Conservation (phyloP, 805 yeast genomes). For the Maudiozyma serrabonitensis region DNA sequence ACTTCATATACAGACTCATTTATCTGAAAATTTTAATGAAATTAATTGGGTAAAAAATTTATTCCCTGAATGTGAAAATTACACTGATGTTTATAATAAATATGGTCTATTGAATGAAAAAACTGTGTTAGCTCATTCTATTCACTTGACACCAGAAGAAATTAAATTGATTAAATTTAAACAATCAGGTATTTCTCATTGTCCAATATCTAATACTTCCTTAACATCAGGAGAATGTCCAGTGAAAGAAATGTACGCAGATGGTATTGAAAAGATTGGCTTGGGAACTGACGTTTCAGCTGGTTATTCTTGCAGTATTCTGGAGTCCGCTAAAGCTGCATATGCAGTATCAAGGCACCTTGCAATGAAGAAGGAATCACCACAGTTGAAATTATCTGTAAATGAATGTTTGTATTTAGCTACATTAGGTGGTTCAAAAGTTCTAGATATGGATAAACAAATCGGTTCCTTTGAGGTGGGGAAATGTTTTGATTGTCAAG, state of each 20-base stretch:
- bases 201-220: slow-evolving; percentile 86
- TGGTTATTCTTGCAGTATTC: slow-evolving; percentile 58
- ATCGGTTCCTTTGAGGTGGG: slow-evolving; percentile 72
- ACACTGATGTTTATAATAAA: slow-evolving; percentile 69
- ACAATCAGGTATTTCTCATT: slow-evolving; percentile 73
- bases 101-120: slow-evolving; percentile 48
- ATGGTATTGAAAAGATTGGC: slow-evolving; percentile 57
- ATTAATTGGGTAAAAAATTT: slow-evolving; percentile 59
- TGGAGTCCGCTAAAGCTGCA: slow-evolving; percentile 61
- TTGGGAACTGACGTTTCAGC: slow-evolving; percentile 78
- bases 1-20: slow-evolving; percentile 79
- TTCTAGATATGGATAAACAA: slow-evolving; percentile 44
- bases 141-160: slow-evolving; percentile 64
- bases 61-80: slow-evolving; percentile 61
- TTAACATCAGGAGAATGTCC: slow-evolving; percentile 88
- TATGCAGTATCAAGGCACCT: slow-evolving; percentile 61
- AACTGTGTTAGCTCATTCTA: slow-evolving; percentile 84
- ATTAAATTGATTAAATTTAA: slow-evolving; percentile 43
- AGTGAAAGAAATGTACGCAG: slow-evolving; percentile 55
- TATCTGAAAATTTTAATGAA: slow-evolving; percentile 74
- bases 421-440: slow-evolving; percentile 83
- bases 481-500: slow-evolving; percentile 75
- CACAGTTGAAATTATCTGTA: slow-evolving; percentile 41
- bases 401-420: slow-evolving; percentile 71
- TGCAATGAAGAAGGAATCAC: slow-evolving; percentile 44